These are phyloP conservation scores for Bipolaris zeicola DNA, from an alignment of 2,329 filamentous ascomycete species.

Conservation along the genomic window DNA sequence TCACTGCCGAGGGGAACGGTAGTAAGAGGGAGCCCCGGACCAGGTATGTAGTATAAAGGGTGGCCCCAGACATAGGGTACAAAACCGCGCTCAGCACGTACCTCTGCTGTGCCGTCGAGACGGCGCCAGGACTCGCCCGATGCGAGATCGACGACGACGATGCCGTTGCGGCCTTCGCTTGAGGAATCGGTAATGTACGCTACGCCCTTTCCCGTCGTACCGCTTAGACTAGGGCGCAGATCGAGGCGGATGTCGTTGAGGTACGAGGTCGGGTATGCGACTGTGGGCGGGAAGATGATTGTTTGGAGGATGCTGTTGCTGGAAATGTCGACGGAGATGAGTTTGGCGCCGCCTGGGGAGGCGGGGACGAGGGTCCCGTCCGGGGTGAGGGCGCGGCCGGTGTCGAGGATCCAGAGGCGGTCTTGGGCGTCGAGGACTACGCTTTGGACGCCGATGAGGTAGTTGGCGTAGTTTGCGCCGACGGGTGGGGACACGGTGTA, in stretches of 20 bases:
- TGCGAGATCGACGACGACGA: conserved; percentile 58
- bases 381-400: conserved; percentile 52
- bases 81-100: conserved; percentile 54
- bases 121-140: conserved; percentile 58
- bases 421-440: conserved; percentile 59
- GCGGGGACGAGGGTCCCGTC: conserved; percentile 54
- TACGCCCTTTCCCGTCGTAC: conserved; percentile 52
- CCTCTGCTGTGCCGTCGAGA: conserved; percentile 51
- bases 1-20: conserved; percentile 56
- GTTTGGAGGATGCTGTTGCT: conserved; percentile 56
- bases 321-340: conserved; percentile 55
- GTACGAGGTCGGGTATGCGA: conserved; percentile 57
- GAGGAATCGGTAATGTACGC: conserved; percentile 61
- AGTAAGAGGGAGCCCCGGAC: conserved; percentile 43
- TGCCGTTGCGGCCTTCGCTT: conserved; percentile 55
- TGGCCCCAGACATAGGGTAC: conserved; percentile 57
- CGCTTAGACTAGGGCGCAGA: conserved; percentile 50
- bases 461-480: conserved; percentile 55
- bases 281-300: conserved; percentile 56
- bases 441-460: conserved; percentile 59
- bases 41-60: conserved; percentile 52
- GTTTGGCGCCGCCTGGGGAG: conserved; percentile 57
- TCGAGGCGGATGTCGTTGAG: conserved; percentile 62
- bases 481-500: conserved; percentile 55
- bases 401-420: conserved; percentile 61